Evolutionary conservation across 2,329 filamentous ascomycete species (phyloP), one percentile per base, ranked within the genome.

Genomic region (Raffaelea arxii): DNA sequence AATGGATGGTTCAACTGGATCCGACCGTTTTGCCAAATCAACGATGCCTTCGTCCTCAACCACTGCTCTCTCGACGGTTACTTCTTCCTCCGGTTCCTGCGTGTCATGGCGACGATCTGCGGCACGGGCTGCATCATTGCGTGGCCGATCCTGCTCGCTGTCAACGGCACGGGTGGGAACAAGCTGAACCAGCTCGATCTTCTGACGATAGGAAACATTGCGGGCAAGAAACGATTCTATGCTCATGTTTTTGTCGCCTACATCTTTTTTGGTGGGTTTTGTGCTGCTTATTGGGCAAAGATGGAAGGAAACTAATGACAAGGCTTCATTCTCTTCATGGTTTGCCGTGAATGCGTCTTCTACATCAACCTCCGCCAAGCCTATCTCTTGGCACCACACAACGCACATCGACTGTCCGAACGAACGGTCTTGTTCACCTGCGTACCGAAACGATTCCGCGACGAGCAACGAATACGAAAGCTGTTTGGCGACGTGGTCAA

Each of bases 311-410:
- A 43, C 44, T 35, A 47, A 25, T 41, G 38, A 32, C 16, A 18
- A 63, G 69, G 78, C 47, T 96, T 97, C 62, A 74, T 98, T 49
- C 82, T 96, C 64, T 91, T 88, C 65, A 86, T 88, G 58, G 80
- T 98, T 46, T 87, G 87, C 25, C 80, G 92, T 51, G 92, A 98
- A 65, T 82, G 82, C 59, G 83, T 98, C 56, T 97, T 84, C 74
- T 94, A 89, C 64, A 86, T 96, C 68, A 94, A 94, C 57, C 67
- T 97, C 44, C 86, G 91, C 53, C 92, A 97, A 66, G 91, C 91
- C 1, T 97, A 94, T 67, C 78, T 90, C n/a, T 73, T 94, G 47
- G 86, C 88, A 2, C 88, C 86, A 1, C 72, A 85, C 43, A 91
- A 94, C 59, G 78, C 88, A 24, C 84, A 82, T 54, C 84, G 90